phyloP scores from a whole-genome alignment of 176 grass and related monocot genomes.

The Calamus simplicifolius region DNA sequence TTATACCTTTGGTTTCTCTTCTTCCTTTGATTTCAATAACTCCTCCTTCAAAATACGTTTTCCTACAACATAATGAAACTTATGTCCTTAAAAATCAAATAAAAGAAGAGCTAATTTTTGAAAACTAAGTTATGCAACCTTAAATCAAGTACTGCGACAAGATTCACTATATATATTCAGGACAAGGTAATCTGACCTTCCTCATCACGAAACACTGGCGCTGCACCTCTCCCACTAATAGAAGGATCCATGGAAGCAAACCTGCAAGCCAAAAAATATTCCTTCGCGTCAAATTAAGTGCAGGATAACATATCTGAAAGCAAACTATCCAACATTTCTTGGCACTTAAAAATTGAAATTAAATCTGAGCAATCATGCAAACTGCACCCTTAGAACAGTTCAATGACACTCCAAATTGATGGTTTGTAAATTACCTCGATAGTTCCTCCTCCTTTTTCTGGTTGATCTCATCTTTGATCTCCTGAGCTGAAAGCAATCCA shows the following conservation, averaged over 20 bases:
- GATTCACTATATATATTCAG: conserved; percentile 13
- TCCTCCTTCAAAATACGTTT: conserved; percentile 73
- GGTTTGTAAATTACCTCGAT: conserved; percentile 36
- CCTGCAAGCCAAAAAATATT: conserved; percentile 25
- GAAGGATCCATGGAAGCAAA: conserved; percentile 55
- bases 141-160: neutral
- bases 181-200: conserved; percentile 31
- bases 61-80: conserved; percentile 39
- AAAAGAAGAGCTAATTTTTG: too few species aligned
- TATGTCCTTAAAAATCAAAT: conserved; percentile 15
- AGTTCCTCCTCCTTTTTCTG: conserved; percentile 55
- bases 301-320: too few species aligned
- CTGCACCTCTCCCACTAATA: conserved; percentile 62
- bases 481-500: conserved; percentile 58
- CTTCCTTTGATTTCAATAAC: conserved; percentile 55
- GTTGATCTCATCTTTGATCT: conserved; percentile 67
- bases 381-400: too few species aligned
- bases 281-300: too few species aligned
- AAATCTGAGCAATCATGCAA: neutral
- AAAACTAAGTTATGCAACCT: too few species aligned
- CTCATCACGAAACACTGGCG: conserved; percentile 70
- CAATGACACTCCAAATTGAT: conserved; percentile 1
- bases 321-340: too few species aligned
- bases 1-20: conserved; percentile 74
- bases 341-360: too few species aligned